Conservation (phyloP, 495 filamentous ascomycete species). For the Daldinia vernicosa region DNA sequence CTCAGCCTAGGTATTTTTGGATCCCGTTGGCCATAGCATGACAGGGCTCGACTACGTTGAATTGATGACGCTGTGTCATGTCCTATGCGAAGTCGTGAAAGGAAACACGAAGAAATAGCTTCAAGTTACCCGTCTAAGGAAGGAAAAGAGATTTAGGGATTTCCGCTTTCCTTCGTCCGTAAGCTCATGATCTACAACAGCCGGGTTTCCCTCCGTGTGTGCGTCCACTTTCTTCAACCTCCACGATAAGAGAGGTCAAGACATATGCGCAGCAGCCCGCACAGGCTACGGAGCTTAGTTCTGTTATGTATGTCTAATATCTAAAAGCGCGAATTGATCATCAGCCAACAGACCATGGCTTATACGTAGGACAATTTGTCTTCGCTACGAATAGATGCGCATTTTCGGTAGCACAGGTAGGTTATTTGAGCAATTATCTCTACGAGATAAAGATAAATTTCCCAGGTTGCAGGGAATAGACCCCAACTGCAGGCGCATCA, state of each 20-base stretch:
- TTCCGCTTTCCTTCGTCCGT: conserved; percentile 14
- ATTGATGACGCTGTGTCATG: conserved; percentile 35
- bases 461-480: conserved; percentile 35
- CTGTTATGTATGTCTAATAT: conserved; percentile 36
- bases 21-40: conserved; percentile 11
- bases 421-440: conserved; percentile 25
- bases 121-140: conserved; percentile 15
- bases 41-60: conserved; percentile 22
- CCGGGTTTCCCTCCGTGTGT: conserved; percentile 1
- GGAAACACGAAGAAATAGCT: conserved; percentile 28
- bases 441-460: conserved; percentile 36
- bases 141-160: conserved; percentile 10
- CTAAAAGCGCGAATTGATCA: conserved; percentile 32
- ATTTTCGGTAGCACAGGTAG: conserved; percentile 35
- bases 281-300: conserved; percentile 26
- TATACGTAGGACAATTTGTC: conserved; percentile 43
- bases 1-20: conserved; percentile 12
- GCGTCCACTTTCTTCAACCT: background rate
- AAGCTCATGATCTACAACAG: conserved; percentile 1
- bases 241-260: conserved; percentile 14
- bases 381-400: conserved; percentile 30
- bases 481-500: conserved; percentile 32
- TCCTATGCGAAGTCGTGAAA: conserved; percentile 31
- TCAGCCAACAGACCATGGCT: conserved; percentile 25
- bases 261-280: conserved; percentile 21